A percentile compares a stretch with the other conserved stretches of the same genome.
Conservation (phyloP, 805 yeast genomes). For the Yamadazyma nakazawae region DNA sequence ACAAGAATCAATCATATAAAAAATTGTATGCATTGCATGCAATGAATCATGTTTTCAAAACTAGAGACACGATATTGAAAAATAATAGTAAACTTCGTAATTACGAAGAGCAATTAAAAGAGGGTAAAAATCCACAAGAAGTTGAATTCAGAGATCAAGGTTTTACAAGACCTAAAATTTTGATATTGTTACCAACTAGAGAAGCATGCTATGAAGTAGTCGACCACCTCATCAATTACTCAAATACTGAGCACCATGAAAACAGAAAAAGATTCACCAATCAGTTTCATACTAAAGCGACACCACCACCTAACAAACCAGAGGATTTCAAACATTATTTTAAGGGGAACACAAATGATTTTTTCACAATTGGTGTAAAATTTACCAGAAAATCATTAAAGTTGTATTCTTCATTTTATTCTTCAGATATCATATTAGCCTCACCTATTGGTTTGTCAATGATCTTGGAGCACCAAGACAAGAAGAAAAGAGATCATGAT, state of each 20-base stretch:
- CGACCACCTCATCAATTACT: constrained; percentile 53
- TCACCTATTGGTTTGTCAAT: constrained; percentile 84
- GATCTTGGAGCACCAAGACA: constrained; percentile 62
- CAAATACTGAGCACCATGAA: constrained; percentile 74
- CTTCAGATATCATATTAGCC: constrained; percentile 82
- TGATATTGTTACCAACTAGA: constrained; percentile 82
- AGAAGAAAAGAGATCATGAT: constrained; percentile 64
- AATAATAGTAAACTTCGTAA: constrained; percentile 59
- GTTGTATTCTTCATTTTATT: constrained; percentile 77
- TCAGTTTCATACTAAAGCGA: constrained; percentile 58
- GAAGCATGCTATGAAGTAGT: constrained; percentile 71
- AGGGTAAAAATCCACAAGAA: constrained; percentile 34
- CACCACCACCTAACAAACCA: constrained; percentile 59
- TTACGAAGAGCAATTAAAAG: constrained; percentile 41
- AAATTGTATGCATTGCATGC: constrained; percentile 67
- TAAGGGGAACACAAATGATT: constrained; percentile 88
- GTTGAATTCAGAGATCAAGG: constrained; percentile 88
- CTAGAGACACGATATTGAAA: constrained; percentile 79
- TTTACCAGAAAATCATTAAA: constrained; percentile 85
- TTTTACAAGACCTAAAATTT: constrained; percentile 86
- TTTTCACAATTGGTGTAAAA: constrained; percentile 87
- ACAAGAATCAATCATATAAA: constrained; percentile 53
- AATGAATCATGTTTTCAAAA: constrained; percentile 79
- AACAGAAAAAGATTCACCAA: constrained; percentile 70
- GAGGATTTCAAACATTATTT: constrained; percentile 77